phyloP scores from a whole-genome alignment of 495 filamentous ascomycete genomes.

The Podospora fimiseda region DNA sequence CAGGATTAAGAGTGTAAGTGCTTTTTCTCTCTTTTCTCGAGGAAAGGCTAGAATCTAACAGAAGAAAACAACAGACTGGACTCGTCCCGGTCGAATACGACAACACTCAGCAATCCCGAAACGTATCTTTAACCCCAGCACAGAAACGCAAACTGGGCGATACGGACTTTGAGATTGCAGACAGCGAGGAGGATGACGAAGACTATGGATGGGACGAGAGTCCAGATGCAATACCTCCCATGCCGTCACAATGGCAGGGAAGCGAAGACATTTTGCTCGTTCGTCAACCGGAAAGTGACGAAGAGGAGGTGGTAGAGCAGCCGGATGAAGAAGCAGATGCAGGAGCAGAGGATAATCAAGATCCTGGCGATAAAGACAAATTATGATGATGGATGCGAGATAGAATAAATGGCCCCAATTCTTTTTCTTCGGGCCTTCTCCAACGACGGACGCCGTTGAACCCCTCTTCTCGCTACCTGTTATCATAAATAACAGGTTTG shows the following conservation, averaged over 20 bases:
- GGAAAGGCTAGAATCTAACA: too few relatives aligned
- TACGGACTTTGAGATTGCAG: slow-evolving; percentile 40
- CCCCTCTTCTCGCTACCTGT: not conserved
- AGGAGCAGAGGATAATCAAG: slow-evolving; percentile 19
- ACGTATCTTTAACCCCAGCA: slow-evolving; percentile 23
- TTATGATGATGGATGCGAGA: too few relatives aligned
- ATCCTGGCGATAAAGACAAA: not conserved
- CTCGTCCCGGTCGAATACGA: slow-evolving; percentile 22
- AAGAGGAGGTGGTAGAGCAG: slow-evolving; percentile 11
- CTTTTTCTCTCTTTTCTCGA: too few relatives aligned
- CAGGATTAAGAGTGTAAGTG: slow-evolving; percentile 32
- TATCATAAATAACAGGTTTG: not conserved
- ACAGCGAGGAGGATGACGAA: slow-evolving; percentile 47
- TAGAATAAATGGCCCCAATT: too few relatives aligned
- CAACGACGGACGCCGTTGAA: too few relatives aligned
- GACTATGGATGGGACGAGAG: slow-evolving; percentile 49
- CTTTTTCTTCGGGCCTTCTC: too few relatives aligned
- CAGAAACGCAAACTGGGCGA: slow-evolving; percentile 41
- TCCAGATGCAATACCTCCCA: slow-evolving; percentile 31
- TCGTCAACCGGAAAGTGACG: slow-evolving; percentile 23
- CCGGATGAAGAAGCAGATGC: not conserved
- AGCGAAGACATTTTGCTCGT: slow-evolving; percentile 44
- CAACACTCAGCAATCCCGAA: slow-evolving; percentile 19
- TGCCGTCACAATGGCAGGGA: slow-evolving; percentile 47
- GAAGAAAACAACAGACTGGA: slow-evolving; percentile 17